Evolutionary conservation across 2,329 filamentous ascomycete genomes (phyloP).

Genomic region (Thermoascus crustaceus): DNA sequence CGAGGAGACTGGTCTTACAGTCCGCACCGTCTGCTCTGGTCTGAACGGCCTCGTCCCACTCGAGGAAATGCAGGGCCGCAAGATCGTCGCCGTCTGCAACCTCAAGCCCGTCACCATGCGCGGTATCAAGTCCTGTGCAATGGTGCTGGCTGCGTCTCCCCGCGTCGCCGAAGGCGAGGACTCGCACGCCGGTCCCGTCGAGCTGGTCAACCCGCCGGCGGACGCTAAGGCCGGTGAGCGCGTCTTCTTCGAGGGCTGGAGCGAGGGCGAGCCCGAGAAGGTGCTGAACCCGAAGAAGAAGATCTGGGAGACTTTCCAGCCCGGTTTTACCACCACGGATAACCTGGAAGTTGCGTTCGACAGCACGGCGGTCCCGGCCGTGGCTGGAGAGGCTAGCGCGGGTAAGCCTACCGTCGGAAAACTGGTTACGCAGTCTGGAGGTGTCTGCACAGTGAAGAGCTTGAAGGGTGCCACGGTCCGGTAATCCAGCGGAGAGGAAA

Average conservation of each 20-base stretch:
- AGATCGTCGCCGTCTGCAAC: conserved; percentile 93
- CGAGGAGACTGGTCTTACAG: conserved; percentile 83
- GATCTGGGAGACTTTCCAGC: conserved; percentile 95
- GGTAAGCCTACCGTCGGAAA: conserved; percentile 50
- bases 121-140: conserved; percentile 69
- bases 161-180: conserved; percentile 70
- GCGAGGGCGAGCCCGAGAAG: conserved; percentile 78
- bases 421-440: conserved; percentile 68
- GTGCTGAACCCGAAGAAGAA: conserved; percentile 99
- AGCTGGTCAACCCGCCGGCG: conserved; percentile 77
- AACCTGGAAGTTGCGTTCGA: conserved; percentile 79
- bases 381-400: conserved; percentile 44
- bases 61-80: conserved; percentile 93
- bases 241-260: conserved; percentile 88
- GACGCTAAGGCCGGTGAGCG: conserved; percentile 75
- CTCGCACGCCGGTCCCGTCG: conserved; percentile 81
- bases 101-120: conserved; percentile 99
- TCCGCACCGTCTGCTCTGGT: conserved; percentile 93
- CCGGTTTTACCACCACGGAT: conserved; percentile 86
- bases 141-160: conserved; percentile 96
- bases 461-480: conserved; percentile 74
- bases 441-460: conserved; percentile 72
- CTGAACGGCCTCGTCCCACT: conserved; percentile 88
- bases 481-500: conserved; percentile 40
- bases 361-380: conserved; percentile 62